Conservation (phyloP, 129 eudicot species). For the Helianthus annuus region DNA sequence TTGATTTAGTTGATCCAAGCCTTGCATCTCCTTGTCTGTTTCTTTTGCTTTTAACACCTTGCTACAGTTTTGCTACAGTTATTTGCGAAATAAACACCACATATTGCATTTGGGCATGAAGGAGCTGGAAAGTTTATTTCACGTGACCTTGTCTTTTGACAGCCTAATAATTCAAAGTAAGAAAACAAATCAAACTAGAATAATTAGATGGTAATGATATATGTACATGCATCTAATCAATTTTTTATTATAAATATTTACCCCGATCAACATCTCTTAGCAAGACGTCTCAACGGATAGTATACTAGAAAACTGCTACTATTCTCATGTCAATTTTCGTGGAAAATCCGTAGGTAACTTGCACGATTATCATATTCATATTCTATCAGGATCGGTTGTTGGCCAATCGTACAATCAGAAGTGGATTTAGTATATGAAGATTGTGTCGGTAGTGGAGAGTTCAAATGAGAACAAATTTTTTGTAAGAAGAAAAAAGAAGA, state of each 20-base stretch:
- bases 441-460: too few relatives aligned
- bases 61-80: constrained; percentile 20
- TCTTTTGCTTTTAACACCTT: constrained; percentile 21
- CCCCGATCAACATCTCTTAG: constrained; percentile 2
- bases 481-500: too few relatives aligned
- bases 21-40: constrained; percentile 1
- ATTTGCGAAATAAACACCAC: constrained; percentile 31
- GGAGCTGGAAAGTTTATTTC: constrained; percentile 41
- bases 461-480: too few relatives aligned
- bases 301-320: too few relatives aligned
- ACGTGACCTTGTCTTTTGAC: constrained; percentile 41
- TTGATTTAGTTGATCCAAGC: constrained; percentile 13
- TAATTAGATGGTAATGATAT: constrained; percentile 18
- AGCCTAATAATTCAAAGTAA: constrained; percentile 36
- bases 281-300: constrained; percentile 14
- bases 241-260: constrained; percentile 1
- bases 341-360: not conserved
- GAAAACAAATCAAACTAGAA: constrained; percentile 23
- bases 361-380: constrained; percentile 15
- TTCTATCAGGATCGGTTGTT: constrained; percentile 9
- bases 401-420: constrained; percentile 7
- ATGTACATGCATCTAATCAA: constrained; percentile 21
- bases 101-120: constrained; percentile 33
- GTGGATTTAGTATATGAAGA: not conserved
- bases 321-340: too few relatives aligned